A percentile compares a stretch with the other conserved stretches of the same genome.
Conservation (phyloP, 2,329 filamentous ascomycete species). For the Pezicula carpinea region DNA sequence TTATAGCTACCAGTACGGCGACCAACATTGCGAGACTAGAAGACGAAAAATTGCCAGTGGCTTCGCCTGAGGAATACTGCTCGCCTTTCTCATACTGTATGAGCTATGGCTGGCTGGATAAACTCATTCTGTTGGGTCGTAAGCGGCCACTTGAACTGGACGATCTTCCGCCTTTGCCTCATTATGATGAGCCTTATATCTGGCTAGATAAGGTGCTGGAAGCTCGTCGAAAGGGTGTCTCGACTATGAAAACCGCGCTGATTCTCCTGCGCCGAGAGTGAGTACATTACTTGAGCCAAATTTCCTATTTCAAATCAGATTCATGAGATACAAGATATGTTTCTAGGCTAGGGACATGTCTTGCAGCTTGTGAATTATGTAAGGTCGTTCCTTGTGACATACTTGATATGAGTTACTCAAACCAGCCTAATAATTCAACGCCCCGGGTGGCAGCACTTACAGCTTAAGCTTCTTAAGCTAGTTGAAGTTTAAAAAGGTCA, state of each 20-base stretch:
- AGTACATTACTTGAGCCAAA: no score
- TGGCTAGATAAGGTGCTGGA: background rate
- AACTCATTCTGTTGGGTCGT: background rate
- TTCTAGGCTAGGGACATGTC: no score
- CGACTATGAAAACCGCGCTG: background rate
- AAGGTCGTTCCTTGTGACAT: no score
- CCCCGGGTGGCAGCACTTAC: no score
- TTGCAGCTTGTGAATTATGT: no score
- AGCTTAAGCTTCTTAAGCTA: no score
- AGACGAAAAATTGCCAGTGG: background rate
- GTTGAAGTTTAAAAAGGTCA: no score
- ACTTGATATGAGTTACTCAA: no score
- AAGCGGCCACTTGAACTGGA: background rate
- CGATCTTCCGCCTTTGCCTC: background rate
- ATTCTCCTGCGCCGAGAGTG: background rate
- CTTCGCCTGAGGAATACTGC: background rate
- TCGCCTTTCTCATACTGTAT: background rate
- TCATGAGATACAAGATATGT: no score
- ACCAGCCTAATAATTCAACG: no score
- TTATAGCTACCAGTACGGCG: background rate
- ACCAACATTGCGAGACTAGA: background rate
- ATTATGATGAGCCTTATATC: conserved; percentile 1
- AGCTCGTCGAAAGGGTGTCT: background rate
- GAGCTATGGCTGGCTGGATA: background rate
- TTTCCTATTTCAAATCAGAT: no score